These are phyloP conservation scores for Citrus cavaleriei DNA, from an alignment of 345 rosid species.

Conservation along the genomic window DNA sequence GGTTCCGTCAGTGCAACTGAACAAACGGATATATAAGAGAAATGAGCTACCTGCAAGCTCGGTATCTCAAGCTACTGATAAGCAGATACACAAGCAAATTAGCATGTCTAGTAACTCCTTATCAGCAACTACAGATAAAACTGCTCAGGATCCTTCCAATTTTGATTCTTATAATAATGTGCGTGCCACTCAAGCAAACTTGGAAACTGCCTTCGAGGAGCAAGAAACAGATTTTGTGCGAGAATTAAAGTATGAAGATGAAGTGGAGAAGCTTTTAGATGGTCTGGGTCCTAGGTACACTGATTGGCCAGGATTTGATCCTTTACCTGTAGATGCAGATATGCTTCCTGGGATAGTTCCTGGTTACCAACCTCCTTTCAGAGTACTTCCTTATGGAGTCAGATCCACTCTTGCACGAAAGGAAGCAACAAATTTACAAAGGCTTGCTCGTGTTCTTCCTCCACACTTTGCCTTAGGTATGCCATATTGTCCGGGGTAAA, in stretches of 20 bases:
- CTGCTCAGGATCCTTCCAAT: slow-evolving; percentile 14
- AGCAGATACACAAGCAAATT: slow-evolving; percentile 39
- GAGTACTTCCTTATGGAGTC: slow-evolving; percentile 90
- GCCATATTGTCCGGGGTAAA: slow-evolving; percentile 6
- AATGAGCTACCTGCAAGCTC: slow-evolving; percentile 29
- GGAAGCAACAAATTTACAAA: slow-evolving; percentile 70
- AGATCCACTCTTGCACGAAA: slow-evolving; percentile 56
- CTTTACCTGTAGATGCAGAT: slow-evolving; percentile 93
- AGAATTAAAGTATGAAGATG: slow-evolving; percentile 70
- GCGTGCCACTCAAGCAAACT: slow-evolving; percentile 23
- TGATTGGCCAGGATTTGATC: slow-evolving; percentile 84
- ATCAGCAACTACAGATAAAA: slow-evolving; percentile 23
- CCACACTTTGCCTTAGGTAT: slow-evolving; percentile 95
- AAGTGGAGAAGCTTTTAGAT: slow-evolving; percentile 70
- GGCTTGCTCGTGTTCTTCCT: slow-evolving; percentile 84
- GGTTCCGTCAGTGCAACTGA: slow-evolving; percentile 42
- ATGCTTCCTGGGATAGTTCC: slow-evolving; percentile 80
- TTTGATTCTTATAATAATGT: slow-evolving; percentile 21
- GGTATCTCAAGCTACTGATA: slow-evolving; percentile 30
- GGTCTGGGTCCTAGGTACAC: slow-evolving; percentile 83
- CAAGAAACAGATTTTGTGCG: slow-evolving; percentile 20
- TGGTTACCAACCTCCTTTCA: slow-evolving; percentile 81
- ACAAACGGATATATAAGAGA: slow-evolving; percentile 46
- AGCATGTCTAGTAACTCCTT: slow-evolving; percentile 25
- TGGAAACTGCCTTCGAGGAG: slow-evolving; percentile 20